These are phyloP conservation scores for Dryadomyces sulphureus DNA, from an alignment of 2,329 filamentous ascomycete species.

Conservation along the genomic window DNA sequence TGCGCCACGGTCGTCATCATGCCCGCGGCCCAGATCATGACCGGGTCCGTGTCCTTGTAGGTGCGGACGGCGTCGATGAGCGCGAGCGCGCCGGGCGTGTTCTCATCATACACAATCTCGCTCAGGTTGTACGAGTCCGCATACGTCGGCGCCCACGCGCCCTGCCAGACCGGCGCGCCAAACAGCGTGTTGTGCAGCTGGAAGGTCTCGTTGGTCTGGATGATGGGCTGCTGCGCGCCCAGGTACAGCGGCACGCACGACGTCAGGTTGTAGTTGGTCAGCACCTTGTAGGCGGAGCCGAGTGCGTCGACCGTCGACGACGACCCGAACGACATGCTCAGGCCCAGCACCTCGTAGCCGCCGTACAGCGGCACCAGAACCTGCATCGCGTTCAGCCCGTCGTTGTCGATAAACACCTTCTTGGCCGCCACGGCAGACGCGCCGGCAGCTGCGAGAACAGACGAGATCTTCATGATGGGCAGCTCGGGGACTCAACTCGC, in stretches of 20 bases:
- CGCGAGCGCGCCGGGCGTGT: conserved; percentile 1
- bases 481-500: too few relatives aligned
- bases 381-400: conserved; percentile 4
- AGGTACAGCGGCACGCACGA: conserved; percentile 4
- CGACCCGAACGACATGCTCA: conserved; percentile 5
- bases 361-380: conserved; percentile 3
- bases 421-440: not conserved
- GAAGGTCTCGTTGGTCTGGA: conserved; percentile 6
- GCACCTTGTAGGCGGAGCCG: conserved; percentile 1
- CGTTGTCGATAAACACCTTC: conserved; percentile 6
- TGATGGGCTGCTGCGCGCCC: conserved; percentile 6
- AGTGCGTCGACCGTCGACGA: conserved; percentile 2
- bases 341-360: conserved; percentile 4
- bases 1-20: conserved; percentile 6
- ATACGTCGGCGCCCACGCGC: conserved; percentile 3
- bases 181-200: conserved; percentile 6
- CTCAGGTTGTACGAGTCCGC: conserved; percentile 2
- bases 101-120: conserved; percentile 1
- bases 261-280: conserved; percentile 4
- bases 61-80: conserved; percentile 2
- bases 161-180: conserved; percentile 5
- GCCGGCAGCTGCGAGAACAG: not conserved
- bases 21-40: conserved; percentile 6
- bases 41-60: conserved; percentile 5
- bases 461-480: not conserved